phyloP scores from a whole-genome alignment of 2,329 filamentous ascomycete species.

The Talaromyces amestolkiae region DNA sequence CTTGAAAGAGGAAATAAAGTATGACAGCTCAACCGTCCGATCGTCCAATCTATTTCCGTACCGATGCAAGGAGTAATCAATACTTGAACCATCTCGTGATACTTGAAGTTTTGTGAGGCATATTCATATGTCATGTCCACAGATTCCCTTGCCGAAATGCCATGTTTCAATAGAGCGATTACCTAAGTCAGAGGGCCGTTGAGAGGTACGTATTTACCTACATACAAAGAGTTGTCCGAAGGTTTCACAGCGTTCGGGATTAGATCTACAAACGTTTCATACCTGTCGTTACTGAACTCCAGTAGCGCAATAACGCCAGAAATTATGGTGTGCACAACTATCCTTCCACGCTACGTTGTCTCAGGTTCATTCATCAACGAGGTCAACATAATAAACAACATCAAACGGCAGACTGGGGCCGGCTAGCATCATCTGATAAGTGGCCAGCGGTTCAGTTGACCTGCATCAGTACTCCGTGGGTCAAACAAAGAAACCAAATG shows the following conservation, averaged over 20 bases:
- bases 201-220: background rate
- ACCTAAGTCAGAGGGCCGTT: background rate
- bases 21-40: slow-evolving; percentile 1
- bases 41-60: background rate
- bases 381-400: background rate
- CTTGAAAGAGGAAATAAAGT: background rate
- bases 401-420: background rate
- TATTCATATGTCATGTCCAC: background rate
- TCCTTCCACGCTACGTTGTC: background rate
- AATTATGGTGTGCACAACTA: slow-evolving; percentile 5
- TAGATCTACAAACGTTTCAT: background rate
- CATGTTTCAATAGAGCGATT: background rate
- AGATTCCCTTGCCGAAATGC: background rate
- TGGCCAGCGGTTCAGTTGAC: background rate
- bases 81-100: slow-evolving; percentile 1
- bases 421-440: slow-evolving; percentile 1
- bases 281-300: background rate
- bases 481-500: background rate
- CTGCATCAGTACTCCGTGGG: background rate
- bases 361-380: background rate
- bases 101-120: background rate
- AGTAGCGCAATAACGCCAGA: background rate
- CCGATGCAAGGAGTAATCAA: background rate
- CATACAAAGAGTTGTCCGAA: background rate
- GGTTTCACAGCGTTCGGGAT: background rate